Evolutionary conservation across 352 stramenopile species (phyloP).

Genomic region (Phytophthora rubi): DNA sequence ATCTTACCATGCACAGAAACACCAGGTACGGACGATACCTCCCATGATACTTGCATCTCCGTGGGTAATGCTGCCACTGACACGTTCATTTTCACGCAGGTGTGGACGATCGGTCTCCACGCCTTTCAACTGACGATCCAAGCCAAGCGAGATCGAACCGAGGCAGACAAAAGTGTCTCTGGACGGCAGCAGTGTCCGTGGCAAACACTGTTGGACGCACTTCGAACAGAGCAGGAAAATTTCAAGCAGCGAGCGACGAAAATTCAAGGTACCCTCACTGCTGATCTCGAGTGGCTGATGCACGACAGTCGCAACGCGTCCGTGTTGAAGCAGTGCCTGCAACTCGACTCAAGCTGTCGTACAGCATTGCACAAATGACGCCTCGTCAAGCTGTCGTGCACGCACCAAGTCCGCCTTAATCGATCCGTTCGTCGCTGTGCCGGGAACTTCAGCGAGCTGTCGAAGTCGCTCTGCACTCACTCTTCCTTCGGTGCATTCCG

Average conservation of each 20-base stretch:
- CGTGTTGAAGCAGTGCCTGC: conserved; percentile 35
- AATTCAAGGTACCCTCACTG: conserved; percentile 2
- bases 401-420: not conserved
- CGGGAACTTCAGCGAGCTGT: conserved; percentile 2
- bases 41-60: not conserved
- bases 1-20: conserved; percentile 25
- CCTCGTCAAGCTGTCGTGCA: not conserved
- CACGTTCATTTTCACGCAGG: conserved; percentile 25
- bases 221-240: conserved; percentile 22
- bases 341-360: not conserved
- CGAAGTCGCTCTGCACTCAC: not conserved
- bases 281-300: conserved; percentile 33
- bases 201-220: conserved; percentile 29
- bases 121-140: conserved; percentile 46
- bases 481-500: conserved; percentile 7
- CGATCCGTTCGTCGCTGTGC: conserved; percentile 7
- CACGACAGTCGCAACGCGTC: conserved; percentile 36
- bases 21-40: conserved; percentile 24
- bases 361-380: too few species aligned
- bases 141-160: conserved; percentile 25
- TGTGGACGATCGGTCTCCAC: conserved; percentile 51
- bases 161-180: conserved; percentile 5
- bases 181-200: conserved; percentile 18
- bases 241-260: conserved; percentile 13
- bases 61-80: not conserved